These are phyloP conservation scores for Histomonas meleagridis DNA, from an alignment of 208 protist species.

Conservation along the genomic window DNA sequence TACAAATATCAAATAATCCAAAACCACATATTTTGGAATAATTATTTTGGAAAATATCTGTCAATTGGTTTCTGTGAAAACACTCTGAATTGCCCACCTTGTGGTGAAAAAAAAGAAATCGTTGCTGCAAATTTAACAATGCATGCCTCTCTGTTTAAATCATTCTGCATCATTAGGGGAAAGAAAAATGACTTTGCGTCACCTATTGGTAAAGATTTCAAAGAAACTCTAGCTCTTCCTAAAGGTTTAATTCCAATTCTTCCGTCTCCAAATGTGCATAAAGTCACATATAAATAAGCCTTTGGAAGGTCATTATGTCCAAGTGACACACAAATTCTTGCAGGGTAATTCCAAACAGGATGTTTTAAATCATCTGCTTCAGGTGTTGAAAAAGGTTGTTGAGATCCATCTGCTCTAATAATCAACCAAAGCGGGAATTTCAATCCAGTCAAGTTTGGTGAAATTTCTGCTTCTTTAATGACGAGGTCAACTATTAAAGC, in stretches of 20 bases:
- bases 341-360: not conserved
- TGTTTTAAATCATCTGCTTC: not conserved
- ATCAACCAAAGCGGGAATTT: not conserved
- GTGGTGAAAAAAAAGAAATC: too few species aligned
- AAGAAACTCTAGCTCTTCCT: not conserved
- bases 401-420: not conserved
- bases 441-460: not conserved
- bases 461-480: not conserved
- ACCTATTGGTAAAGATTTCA: not conserved
- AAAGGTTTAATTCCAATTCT: not conserved
- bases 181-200: not conserved
- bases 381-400: not conserved
- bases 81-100: too few species aligned
- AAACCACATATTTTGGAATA: too few species aligned
- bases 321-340: not conserved
- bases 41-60: too few species aligned
- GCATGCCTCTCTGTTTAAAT: too few species aligned
- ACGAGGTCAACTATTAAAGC: not conserved
- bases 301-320: not conserved
- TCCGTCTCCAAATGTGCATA: not conserved
- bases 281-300: not conserved
- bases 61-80: too few species aligned
- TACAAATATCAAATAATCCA: too few species aligned
- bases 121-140: too few species aligned
- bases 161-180: too few species aligned